Base-by-base conservation (phyloP, 306 rosid species). In the Hippophae gyantsensis region DNA sequence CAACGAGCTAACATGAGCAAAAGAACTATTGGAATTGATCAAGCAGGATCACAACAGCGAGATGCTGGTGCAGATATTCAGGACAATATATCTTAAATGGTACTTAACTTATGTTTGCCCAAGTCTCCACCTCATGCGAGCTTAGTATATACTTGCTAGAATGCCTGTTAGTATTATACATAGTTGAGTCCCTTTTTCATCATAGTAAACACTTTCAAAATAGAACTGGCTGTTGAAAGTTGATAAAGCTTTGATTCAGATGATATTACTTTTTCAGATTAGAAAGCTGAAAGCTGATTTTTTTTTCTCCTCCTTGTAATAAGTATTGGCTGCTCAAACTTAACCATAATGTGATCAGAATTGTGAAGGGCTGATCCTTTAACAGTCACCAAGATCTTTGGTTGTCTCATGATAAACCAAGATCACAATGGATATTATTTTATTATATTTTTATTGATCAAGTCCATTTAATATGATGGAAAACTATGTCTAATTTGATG, bases 1-100 rank as follows among this genome's bases (percentile, higher is more conserved):
- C 99, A 92, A 67, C 88, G 99, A 72, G 81, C 96, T 5, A 92
- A 92, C 83, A 88, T 92, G 99, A 92, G 99, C 64, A 92, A 86
- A 80, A 69, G 99, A 66, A 92, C 99, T 55, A 65, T 77, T 71
- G 96, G 92, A 71, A 61, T 48, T 14, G 95, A 90, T 60, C 96
- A 87, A 68, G 95, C 84, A 74, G 76, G 78, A 47, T 61, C 89
- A 52, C 75, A 71, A 32, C 75, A 71, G 65, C 77, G 81, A 48
- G 84, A 80, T 7, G 84, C 70, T 52, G 74, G 62, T 13, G 63
- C 58, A 13, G 90, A 75, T 13, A 59, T 72, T 64, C 76, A 44
- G 42, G 93, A 82, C 2, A 60, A 50, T 66, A 48, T 78, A 76
- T 60, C 63, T 46, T 82, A 77, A 81, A 59, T 49, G 56, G 64